Base-by-base conservation (phyloP, 148 eudicot genomes). In the Vaccinium vitisidaea region DNA sequence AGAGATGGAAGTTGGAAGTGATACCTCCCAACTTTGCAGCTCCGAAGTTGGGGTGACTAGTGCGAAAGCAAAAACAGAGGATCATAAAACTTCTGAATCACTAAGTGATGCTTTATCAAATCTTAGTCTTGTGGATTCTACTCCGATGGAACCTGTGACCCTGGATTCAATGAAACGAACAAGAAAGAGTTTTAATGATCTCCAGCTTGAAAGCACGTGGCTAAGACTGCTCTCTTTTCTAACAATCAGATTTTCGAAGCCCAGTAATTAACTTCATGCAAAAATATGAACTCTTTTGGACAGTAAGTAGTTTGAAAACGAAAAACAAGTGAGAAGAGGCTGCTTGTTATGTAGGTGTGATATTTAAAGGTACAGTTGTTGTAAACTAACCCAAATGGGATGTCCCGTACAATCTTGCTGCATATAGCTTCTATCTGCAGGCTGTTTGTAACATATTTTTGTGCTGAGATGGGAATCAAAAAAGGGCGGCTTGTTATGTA, bases 91-190 rank as follows among this genome's bases (percentile, higher is more conserved):
- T 79, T 83, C 91, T 30, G 92, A 90, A 73, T 87, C 89, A 18
- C 80, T 94, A 84, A 82, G 88, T 65, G 83, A 91, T 80, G 91
- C 94, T 61, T 84, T 96, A 53, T 89, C 89, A 54, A 87, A 85
- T 82, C 95, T 96, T 59, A 87, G 87, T 76, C 90, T 96, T 30
- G 77, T 39, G 27, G 91, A 84, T 76, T 75, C 25, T 77, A 85
- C 43, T 82, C 43, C 30, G 48, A 61, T 46, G 59, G 67, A 71
- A 73, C 59, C 80, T n/a, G 75, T 15, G 48, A 75, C 73, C n/a
- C 80, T 70, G 76, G 46, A 76, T 87, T 80, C 83, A 30, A 36
- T 49, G 27, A 14, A 43, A 55, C 8, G 79, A 39, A 65, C 30
- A 73, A 77, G 82, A 80, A 84, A 75, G 46, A 77, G 54, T 23